These are phyloP conservation scores for Saccharomyces hybrid DNA, from an alignment of 1,139 yeast genomes.

Conservation along the genomic window DNA sequence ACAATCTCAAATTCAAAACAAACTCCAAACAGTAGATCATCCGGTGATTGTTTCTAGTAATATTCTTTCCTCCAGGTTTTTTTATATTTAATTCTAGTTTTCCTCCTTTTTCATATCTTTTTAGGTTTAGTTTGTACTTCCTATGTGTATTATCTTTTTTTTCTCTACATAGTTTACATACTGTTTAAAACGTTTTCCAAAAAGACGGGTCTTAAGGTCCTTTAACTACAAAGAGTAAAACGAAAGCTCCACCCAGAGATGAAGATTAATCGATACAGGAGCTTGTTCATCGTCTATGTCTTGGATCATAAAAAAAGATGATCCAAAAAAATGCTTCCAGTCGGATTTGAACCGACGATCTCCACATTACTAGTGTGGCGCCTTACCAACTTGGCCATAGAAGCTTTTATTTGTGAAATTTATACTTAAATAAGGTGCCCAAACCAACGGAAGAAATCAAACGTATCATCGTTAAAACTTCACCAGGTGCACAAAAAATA, in stretches of 20 bases:
- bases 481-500: not conserved
- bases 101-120: not conserved
- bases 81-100: constrained; percentile 11
- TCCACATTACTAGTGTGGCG: constrained; percentile 13
- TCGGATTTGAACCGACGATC: constrained; percentile 31
- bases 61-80: constrained; percentile 13
- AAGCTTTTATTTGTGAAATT: constrained; percentile 14
- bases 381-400: constrained; percentile 34
- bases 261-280: not conserved
- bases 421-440: not conserved
- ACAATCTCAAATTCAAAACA: constrained; percentile 9
- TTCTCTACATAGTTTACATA: not conserved
- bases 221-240: not conserved
- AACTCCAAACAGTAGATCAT: constrained; percentile 3
- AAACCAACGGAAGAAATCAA: not conserved
- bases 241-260: not conserved
- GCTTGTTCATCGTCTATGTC: not conserved
- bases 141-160: not conserved
- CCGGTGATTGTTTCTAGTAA: not conserved
- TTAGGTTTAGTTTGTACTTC: not conserved
- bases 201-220: not conserved
- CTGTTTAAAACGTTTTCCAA: not conserved
- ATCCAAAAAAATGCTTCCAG: constrained; percentile 25
- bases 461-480: not conserved
- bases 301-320: not conserved